A percentile compares a stretch with the other conserved stretches of the same genome.
Evolutionary conservation across 2,329 filamentous ascomycete species (phyloP).

Genomic region (Venturia oleaginea): DNA sequence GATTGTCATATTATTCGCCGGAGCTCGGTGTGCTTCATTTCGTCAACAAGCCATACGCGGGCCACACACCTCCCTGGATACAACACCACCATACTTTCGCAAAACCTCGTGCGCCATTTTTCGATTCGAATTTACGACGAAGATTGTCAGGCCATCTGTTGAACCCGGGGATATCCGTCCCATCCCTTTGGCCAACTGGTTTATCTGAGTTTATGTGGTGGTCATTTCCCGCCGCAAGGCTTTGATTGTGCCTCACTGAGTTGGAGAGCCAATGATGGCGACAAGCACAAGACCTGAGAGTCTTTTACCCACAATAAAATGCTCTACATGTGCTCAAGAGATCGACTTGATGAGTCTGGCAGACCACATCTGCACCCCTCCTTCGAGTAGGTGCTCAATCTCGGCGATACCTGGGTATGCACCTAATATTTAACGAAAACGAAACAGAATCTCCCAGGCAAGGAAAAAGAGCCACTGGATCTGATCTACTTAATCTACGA

Average conservation of each 20-base stretch:
- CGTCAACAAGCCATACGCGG: neutral
- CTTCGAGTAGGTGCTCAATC: conserved; percentile 33
- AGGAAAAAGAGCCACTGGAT: conserved; percentile 18
- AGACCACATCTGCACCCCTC: conserved; percentile 61
- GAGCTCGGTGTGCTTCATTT: neutral
- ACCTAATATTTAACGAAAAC: too few relatives aligned
- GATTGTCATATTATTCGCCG: neutral
- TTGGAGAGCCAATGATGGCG: conserved; percentile 21
- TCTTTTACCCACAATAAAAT: conserved; percentile 72
- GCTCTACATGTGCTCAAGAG: conserved; percentile 63
- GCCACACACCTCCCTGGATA: neutral
- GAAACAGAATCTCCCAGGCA: conserved; percentile 17
- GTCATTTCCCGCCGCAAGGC: neutral
- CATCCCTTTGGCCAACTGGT: neutral
- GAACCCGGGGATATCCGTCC: neutral
- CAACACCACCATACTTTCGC: neutral
- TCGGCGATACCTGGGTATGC: neutral
- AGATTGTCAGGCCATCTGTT: neutral
- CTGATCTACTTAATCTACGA: conserved; percentile 15
- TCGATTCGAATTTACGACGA: neutral
- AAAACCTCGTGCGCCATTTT: neutral
- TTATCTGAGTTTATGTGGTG: neutral
- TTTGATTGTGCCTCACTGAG: neutral
- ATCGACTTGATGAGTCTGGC: conserved; percentile 82
- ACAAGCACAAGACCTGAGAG: conserved; percentile 46